Conservation (phyloP, 768 basidiomycete species). For the Hemileccinum impolitum region DNA sequence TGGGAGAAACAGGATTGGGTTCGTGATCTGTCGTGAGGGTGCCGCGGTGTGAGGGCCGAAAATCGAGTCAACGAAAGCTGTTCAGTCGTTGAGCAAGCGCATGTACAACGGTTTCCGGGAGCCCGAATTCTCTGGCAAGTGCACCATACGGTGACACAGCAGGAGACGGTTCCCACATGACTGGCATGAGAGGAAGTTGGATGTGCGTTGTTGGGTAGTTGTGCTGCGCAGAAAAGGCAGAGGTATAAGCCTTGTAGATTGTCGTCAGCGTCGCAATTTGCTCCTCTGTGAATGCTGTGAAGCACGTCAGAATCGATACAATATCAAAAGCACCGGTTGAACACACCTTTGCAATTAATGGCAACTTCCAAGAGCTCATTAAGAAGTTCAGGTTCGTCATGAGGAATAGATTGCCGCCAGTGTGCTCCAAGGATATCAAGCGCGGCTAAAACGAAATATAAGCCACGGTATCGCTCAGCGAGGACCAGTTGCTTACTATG, state of each 20-base stretch:
- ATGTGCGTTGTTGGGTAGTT: conserved; percentile 4
- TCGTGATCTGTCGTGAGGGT: conserved; percentile 21
- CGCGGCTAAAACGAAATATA: conserved; percentile 39
- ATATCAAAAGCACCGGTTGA: conserved; percentile 36
- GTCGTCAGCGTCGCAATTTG: conserved; percentile 49
- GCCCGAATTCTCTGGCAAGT: conserved; percentile 74
- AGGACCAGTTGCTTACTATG: conserved; percentile 22
- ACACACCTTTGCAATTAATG: conserved; percentile 55
- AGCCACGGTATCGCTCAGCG: conserved; percentile 13
- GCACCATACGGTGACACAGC: conserved; percentile 38
- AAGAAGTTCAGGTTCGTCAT: conserved; percentile 41
- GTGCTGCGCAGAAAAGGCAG: conserved; percentile 15
- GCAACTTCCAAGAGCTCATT: conserved; percentile 44
- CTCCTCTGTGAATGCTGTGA: conserved; percentile 59
- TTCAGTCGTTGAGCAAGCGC: conserved; percentile 60
- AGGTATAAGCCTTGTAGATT: conserved; percentile 35
- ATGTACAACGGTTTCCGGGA: conserved; percentile 64
- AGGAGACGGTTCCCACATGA: conserved; percentile 18
- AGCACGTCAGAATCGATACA: not conserved
- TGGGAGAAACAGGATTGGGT: not conserved
- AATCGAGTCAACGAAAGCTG: conserved; percentile 18
- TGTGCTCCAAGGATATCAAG: conserved; percentile 58
- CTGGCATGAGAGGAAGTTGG: conserved; percentile 14
- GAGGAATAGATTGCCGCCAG: conserved; percentile 34
- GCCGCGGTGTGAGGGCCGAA: not conserved